Base-by-base conservation (phyloP, 352 stramenopile species). In the Phytophthora sansomeana region DNA sequence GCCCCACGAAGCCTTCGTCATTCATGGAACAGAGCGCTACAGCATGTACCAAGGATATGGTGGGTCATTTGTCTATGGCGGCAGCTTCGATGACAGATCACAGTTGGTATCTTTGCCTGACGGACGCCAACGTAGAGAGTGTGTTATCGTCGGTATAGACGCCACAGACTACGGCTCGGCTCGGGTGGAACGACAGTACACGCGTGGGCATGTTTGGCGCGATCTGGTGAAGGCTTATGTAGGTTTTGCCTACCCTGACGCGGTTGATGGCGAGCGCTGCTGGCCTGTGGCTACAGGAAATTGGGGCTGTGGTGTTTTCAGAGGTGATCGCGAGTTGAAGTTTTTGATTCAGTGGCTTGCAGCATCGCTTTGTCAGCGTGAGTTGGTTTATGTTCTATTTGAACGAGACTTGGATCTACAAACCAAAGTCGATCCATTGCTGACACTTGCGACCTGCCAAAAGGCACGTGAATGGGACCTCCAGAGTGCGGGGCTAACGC, bases 261-360 rank as follows among this genome's bases (percentile, higher is more conserved):
- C 42, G 5, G 28, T 56, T 14, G 10, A 47, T 30, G 30, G 38
- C 4, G 52, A 57, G 10, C 16, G 8, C 0, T 33, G n/a, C n/a
- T 92, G 84, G 78, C 75, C 77, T 0, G 69, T 95, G 7, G 85
- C 83, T 7, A 90, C 82, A 5, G 87, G 87, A 17, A 94, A 96
- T 58, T 96, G 87, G 87, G 87, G 87, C 49, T 94, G 87, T 30
- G 87, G 87, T 2, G 86, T 93, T 9, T 94, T 96, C 58, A 55
- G 63, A 16, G 87, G 87, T 4, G 80, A 93, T 47, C 69, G 81
- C 4, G 83, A 93, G 58, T 68, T 94, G 8, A 96, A 94, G 62
- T 89, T 93, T 67, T 17, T 94, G 16, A 80, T 96, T 53, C 86
- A 96, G 58, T 94, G 87, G 87, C 58, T 96, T 3, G 85, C 87